Conservation (phyloP, 345 rosid species). For the Corchorus olitorius region DNA sequence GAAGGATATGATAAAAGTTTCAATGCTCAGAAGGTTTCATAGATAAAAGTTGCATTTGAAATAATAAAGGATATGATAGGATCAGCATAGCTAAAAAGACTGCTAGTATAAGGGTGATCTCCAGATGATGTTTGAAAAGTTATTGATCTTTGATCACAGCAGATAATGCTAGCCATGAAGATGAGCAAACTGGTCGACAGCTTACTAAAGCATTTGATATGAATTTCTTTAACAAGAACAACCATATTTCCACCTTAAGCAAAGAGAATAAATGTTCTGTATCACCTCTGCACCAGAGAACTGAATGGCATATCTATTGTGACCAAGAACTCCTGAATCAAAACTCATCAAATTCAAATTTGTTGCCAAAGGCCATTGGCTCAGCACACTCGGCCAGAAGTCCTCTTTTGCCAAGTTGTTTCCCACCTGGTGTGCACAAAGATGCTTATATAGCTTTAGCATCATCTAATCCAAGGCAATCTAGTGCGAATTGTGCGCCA, state of each 20-base stretch:
- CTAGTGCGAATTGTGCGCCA: conserved; percentile 5
- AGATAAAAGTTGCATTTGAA: neutral
- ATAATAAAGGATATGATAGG: conserved; percentile 7
- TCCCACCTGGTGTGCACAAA: conserved; percentile 14
- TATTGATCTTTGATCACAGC: conserved; percentile 13
- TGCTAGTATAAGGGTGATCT: conserved; percentile 1
- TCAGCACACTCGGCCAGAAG: conserved; percentile 12
- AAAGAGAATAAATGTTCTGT: conserved; percentile 21
- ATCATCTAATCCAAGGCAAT: conserved; percentile 25
- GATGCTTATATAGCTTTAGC: conserved; percentile 3
- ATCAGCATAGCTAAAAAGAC: conserved; percentile 5
- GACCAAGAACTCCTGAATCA: conserved; percentile 24
- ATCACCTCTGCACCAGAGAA: conserved; percentile 19
- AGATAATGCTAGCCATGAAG: conserved; percentile 24
- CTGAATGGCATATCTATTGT: neutral
- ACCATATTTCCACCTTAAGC: conserved; percentile 25
- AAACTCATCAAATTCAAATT: conserved; percentile 20
- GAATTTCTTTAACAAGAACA: conserved; percentile 24
- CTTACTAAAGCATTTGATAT: conserved; percentile 13
- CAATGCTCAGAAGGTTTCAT: neutral
- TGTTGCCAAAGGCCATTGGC: conserved; percentile 7
- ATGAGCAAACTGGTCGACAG: conserved; percentile 22
- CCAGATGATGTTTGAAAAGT: conserved; percentile 1
- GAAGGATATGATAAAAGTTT: neutral
- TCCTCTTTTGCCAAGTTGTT: conserved; percentile 20